A percentile compares a stretch with the other conserved stretches of the same genome.
Evolutionary conservation across 306 rosid genomes (phyloP).

Genomic region (Casuarina glauca): DNA sequence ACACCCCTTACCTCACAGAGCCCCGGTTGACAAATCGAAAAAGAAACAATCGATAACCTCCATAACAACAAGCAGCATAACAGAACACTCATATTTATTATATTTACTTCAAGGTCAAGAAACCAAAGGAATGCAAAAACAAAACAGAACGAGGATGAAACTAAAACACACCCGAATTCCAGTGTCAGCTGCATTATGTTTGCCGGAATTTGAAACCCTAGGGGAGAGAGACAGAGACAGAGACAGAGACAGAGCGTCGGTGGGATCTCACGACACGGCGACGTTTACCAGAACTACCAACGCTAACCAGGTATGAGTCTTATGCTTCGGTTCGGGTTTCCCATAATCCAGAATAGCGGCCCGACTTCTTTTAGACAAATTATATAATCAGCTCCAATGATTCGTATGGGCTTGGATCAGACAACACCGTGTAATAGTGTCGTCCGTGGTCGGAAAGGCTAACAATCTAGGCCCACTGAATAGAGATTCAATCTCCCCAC

Average conservation of each 20-base stretch:
- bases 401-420: not conserved
- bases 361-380: too few species aligned
- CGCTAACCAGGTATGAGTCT: too few species aligned
- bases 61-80: not conserved
- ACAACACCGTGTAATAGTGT: not conserved
- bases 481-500: too few species aligned
- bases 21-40: not conserved
- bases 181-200: slow-evolving; percentile 68
- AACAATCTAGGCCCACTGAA: not conserved
- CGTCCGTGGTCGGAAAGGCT: not conserved
- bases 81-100: too few species aligned
- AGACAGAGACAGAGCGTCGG: not conserved
- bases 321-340: too few species aligned
- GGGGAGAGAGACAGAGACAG: not conserved
- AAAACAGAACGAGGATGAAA: not conserved
- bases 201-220: slow-evolving; percentile 34
- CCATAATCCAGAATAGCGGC: too few species aligned
- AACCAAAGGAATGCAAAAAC: not conserved
- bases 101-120: not conserved
- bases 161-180: slow-evolving; percentile 72
- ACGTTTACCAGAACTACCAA: not conserved
- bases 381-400: too few species aligned
- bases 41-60: not conserved
- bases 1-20: not conserved
- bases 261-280: not conserved